A percentile compares a stretch with the other conserved stretches of the same genome.
phyloP scores from a whole-genome alignment of 2,329 filamentous ascomycete genomes.

The Exophiala sp. region DNA sequence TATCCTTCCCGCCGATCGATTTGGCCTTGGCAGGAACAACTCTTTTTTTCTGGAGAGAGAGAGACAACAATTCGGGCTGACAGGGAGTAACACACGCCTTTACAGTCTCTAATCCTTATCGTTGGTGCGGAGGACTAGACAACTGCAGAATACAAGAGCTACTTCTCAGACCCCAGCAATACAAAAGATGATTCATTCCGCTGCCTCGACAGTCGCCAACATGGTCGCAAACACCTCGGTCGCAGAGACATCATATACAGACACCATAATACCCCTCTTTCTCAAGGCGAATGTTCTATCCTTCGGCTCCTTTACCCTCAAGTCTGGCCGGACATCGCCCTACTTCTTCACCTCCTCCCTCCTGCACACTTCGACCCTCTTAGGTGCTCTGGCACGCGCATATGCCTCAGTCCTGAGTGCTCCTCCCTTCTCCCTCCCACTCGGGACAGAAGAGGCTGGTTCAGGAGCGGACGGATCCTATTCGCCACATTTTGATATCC shows the following conservation, averaged over 20 bases:
- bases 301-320: conserved; percentile 62
- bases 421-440: conserved; percentile 40
- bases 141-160: no score
- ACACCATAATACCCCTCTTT: conserved; percentile 37
- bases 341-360: conserved; percentile 98
- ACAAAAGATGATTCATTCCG: no score
- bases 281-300: conserved; percentile 41
- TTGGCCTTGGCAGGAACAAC: no score
- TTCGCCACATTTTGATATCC: conserved; percentile 61
- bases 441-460: conserved; percentile 31
- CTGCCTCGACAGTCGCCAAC: not conserved
- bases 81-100: no score
- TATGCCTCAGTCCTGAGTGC: conserved; percentile 64
- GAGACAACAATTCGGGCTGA: no score
- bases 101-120: no score
- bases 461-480: conserved; percentile 43
- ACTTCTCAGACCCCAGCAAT: no score
- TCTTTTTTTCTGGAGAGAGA: no score
- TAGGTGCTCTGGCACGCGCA: conserved; percentile 72
- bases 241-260: conserved; percentile 30
- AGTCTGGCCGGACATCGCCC: conserved; percentile 83
- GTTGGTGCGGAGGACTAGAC: no score
- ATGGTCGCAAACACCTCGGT: conserved; percentile 24
- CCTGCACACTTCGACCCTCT: conserved; percentile 77
- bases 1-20: no score